Evolutionary conservation across 805 yeast species (phyloP).

Genomic region (Hanseniaspora meyeri): DNA sequence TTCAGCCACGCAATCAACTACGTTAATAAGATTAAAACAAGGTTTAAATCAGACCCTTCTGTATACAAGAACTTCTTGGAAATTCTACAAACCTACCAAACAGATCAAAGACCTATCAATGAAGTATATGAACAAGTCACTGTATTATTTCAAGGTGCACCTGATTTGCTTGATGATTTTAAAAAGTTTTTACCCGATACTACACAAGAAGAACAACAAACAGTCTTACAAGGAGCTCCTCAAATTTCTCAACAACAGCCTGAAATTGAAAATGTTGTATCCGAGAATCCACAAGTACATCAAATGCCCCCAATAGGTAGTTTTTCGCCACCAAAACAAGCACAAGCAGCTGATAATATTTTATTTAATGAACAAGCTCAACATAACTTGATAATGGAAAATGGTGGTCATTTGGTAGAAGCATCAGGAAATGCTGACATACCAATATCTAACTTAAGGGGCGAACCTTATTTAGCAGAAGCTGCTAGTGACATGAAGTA

Average conservation of each 20-base stretch:
- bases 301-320: slow-evolving; percentile 30
- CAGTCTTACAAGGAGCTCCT: slow-evolving; percentile 10
- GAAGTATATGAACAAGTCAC: slow-evolving; percentile 94
- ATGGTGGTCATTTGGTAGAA: slow-evolving; percentile 8
- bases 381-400: not conserved
- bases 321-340: slow-evolving; percentile 28
- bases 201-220: slow-evolving; percentile 15
- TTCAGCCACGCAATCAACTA: slow-evolving; percentile 94
- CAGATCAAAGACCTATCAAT: slow-evolving; percentile 87
- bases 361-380: slow-evolving; percentile 29
- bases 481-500: slow-evolving; percentile 19
- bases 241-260: slow-evolving; percentile 13
- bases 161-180: slow-evolving; percentile 87
- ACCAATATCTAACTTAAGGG: slow-evolving; percentile 30
- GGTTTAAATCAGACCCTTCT: slow-evolving; percentile 89
- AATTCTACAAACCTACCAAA: slow-evolving; percentile 88
- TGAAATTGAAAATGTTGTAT: slow-evolving; percentile 16
- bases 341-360: slow-evolving; percentile 17
- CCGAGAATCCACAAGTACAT: slow-evolving; percentile 15
- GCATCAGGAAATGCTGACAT: slow-evolving; percentile 22
- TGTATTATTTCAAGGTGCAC: slow-evolving; percentile 76
- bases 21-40: slow-evolving; percentile 88
- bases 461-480: slow-evolving; percentile 23
- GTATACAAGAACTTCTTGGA: slow-evolving; percentile 90
- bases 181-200: slow-evolving; percentile 86